A percentile compares a stretch with the other conserved stretches of the same genome.
Evolutionary conservation across 2,329 filamentous ascomycete species (phyloP).

Genomic region (Sporothrix pallida): DNA sequence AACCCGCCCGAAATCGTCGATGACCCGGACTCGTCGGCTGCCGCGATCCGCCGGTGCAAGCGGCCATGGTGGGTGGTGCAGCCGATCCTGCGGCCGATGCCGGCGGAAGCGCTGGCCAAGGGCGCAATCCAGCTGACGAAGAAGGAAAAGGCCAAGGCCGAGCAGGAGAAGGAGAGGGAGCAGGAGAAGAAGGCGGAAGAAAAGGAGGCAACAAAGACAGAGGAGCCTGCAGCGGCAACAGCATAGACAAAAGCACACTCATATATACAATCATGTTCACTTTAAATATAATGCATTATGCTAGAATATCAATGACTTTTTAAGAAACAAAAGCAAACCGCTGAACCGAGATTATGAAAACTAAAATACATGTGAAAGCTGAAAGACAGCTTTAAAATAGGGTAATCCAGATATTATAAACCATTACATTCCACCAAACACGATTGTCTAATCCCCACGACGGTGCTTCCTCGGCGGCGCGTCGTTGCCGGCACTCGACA

Average conservation of each 20-base stretch:
- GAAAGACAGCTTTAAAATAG: background rate
- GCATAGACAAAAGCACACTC: background rate
- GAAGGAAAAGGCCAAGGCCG: slow-evolving; percentile 57
- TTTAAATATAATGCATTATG: too few species aligned
- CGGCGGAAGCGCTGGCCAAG: slow-evolving; percentile 83
- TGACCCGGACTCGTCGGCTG: slow-evolving; percentile 64
- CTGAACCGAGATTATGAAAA: slow-evolving; percentile 5
- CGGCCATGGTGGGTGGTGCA: slow-evolving; percentile 91
- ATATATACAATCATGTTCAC: background rate
- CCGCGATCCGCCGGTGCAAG: slow-evolving; percentile 73
- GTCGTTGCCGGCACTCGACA: slow-evolving; percentile 34
- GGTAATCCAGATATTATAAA: background rate
- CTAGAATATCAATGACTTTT: background rate
- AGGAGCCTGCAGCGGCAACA: background rate
- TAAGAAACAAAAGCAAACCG: background rate
- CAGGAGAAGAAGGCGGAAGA: background rate
- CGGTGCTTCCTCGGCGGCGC: slow-evolving; percentile 41
- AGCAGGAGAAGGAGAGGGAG: background rate
- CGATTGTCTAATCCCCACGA: slow-evolving; percentile 29
- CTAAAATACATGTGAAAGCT: background rate
- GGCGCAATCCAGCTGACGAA: slow-evolving; percentile 77
- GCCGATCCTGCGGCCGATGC: slow-evolving; percentile 82
- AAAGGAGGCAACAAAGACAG: background rate
- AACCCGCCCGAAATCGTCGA: slow-evolving; percentile 43
- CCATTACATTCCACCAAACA: background rate